phyloP scores from a whole-genome alignment of 345 rosid species.

The Eucalyptus rudis region DNA sequence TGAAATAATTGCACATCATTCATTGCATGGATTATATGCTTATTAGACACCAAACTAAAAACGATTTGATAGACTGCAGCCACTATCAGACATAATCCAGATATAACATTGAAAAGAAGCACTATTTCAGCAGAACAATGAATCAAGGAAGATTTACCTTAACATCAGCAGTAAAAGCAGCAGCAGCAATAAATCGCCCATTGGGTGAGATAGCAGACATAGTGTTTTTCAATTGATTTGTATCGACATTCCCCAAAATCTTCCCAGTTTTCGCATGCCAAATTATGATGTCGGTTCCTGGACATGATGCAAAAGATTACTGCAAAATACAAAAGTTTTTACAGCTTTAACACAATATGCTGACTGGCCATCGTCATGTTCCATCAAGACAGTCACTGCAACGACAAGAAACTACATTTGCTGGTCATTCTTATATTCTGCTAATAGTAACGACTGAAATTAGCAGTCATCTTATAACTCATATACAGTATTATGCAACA shows the following conservation, averaged over 20 bases:
- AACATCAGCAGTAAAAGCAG: constrained; percentile 98
- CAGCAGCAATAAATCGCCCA: constrained; percentile 97
- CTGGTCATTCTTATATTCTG: background rate
- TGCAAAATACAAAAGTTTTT: background rate
- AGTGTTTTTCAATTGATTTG: constrained; percentile 89
- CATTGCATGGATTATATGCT: background rate
- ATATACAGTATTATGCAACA: background rate
- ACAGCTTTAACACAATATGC: background rate
- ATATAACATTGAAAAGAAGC: background rate
- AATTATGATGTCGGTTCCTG: constrained; percentile 86
- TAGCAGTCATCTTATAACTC: background rate
- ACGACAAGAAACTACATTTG: background rate
- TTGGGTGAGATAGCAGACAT: constrained; percentile 91
- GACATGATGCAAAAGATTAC: background rate
- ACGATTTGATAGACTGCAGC: background rate
- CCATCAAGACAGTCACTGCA: background rate
- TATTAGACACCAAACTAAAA: background rate
- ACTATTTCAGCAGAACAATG: background rate
- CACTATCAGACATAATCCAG: background rate
- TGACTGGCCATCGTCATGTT: background rate
- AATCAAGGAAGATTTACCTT: constrained; percentile 35
- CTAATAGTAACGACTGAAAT: background rate
- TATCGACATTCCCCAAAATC: constrained; percentile 68
- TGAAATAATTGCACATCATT: background rate
- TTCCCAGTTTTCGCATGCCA: constrained; percentile 97